Evolutionary conservation across 1,139 yeast species (phyloP).

Genomic region (Taiozyma sp.): DNA sequence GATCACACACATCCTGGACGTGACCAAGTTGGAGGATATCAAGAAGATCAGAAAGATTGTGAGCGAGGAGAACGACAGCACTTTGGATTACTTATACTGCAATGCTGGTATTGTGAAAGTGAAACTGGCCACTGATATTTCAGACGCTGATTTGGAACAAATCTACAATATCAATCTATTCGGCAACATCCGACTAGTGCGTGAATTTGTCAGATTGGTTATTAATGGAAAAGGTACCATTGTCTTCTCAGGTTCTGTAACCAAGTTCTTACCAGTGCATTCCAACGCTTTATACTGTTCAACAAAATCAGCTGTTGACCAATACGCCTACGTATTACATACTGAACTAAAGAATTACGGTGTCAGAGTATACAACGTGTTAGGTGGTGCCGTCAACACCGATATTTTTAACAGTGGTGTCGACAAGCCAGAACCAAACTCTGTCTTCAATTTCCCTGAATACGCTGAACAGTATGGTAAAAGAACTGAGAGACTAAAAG

Average conservation of each 20-base stretch:
- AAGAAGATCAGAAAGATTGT: slow-evolving; percentile 34
- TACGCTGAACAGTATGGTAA: slow-evolving; percentile 35
- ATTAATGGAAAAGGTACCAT: slow-evolving; percentile 56
- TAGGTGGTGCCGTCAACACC: slow-evolving; percentile 58
- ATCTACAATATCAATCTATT: slow-evolving; percentile 57
- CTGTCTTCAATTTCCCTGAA: slow-evolving; percentile 39
- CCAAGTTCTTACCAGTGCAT: slow-evolving; percentile 57
- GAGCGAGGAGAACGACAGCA: slow-evolving; percentile 27
- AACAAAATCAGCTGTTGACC: slow-evolving; percentile 60
- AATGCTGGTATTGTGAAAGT: slow-evolving; percentile 54
- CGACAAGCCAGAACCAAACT: slow-evolving; percentile 34
- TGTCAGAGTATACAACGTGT: slow-evolving; percentile 53
- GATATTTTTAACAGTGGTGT: slow-evolving; percentile 40
- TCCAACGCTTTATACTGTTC: slow-evolving; percentile 52
- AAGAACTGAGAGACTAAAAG: slow-evolving; percentile 44
- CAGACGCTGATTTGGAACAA: slow-evolving; percentile 40
- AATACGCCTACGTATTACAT: slow-evolving; percentile 47
- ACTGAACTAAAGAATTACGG: slow-evolving; percentile 59
- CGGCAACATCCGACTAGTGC: slow-evolving; percentile 50
- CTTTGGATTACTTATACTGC: slow-evolving; percentile 46
- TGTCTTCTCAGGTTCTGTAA: slow-evolving; percentile 61
- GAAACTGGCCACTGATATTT: slow-evolving; percentile 50
- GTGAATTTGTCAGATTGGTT: slow-evolving; percentile 46
- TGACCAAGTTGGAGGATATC: slow-evolving; percentile 45
- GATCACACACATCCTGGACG: slow-evolving; percentile 35